Evolutionary conservation across 352 stramenopile species (phyloP).

Genomic region (Globisporangium spinosum): DNA sequence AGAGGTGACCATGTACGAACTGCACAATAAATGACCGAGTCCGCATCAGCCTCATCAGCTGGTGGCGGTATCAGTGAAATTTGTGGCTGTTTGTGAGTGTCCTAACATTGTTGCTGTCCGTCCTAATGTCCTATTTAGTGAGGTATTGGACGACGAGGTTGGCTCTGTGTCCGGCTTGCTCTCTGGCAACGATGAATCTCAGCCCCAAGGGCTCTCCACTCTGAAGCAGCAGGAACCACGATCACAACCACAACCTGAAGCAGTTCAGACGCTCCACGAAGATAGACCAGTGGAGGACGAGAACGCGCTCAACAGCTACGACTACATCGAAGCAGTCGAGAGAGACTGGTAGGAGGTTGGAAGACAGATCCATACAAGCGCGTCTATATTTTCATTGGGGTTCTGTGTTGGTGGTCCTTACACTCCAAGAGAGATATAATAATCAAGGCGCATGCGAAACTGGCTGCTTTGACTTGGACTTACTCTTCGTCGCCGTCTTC

Average conservation of each 20-base stretch:
- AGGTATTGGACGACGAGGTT: constrained; percentile 21
- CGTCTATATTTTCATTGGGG: constrained; percentile 6
- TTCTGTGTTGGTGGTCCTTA: background rate
- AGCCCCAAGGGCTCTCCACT: constrained; percentile 18
- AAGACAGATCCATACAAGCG: background rate
- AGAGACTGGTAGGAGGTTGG: constrained; percentile 25
- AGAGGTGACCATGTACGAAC: constrained; percentile 60
- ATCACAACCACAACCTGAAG: background rate
- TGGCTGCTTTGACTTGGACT: background rate
- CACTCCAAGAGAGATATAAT: background rate
- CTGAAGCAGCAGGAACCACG: background rate
- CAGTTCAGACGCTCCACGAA: constrained; percentile 4
- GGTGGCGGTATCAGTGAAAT: background rate
- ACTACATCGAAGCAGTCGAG: constrained; percentile 81
- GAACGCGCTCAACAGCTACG: constrained; percentile 77
- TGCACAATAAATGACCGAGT: too few species aligned
- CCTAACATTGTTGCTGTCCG: background rate
- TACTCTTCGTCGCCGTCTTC: constrained; percentile 21
- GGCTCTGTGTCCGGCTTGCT: constrained; percentile 42
- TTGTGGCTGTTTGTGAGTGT: background rate
- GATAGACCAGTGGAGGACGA: constrained; percentile 54
- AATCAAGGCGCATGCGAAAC: too few species aligned
- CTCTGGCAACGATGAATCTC: constrained; percentile 40
- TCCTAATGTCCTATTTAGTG: background rate
- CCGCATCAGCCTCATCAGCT: too few species aligned